Evolutionary conservation across 2,329 filamentous ascomycete genomes (phyloP), one percentile per base, ranked within the genome.

Genomic region (Trichoderma semiorbis): DNA sequence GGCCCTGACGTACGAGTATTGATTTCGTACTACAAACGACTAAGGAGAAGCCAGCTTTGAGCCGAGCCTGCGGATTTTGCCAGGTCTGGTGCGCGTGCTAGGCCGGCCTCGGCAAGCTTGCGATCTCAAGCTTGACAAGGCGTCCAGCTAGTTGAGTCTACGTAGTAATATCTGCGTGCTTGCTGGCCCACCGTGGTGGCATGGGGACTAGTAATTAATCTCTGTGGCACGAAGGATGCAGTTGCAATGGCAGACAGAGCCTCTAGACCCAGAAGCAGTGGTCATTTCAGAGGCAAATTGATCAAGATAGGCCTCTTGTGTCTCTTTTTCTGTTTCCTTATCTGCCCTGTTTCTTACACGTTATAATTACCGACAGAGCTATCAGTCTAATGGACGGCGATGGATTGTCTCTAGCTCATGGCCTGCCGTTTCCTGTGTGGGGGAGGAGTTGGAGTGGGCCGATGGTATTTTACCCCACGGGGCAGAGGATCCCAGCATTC

Each of bases 31-130:
- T 24, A 21, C 47, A 50, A 24, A 12, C 24, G 26, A 57, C 24
- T 10, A 16, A 28, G 24, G 36, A 43, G 36, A 43, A 50, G 28
- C 39, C 39, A 43, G 18, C 39, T 21, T 57, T 67, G 47, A 47
- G 34, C 50, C 64, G n/a, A 43, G 16, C 36, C 36, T 43, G 47
- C 55, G 16, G 16, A 21, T 58, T 32, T n/a, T 60, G 57, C 57
- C 28, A 39, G 63, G 63, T 11, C 18, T 66, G 63, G 63, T 66
- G 63, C 50, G 34, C 53, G 47, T 69, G 57, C 66, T 69, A 69
- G n/a, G 24, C 66, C 66, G 28, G 66, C 66, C 66, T 69, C 57
- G 66, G 66, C 66, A 69, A 68, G 66, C 57, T 3, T 50, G 53
- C 60, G 66, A 61, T 61, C 66, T 62, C 36, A 26, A 43, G 65